phyloP scores from a whole-genome alignment of 1,284 basidiomycete species.

The Heterobasidion parviporum region DNA sequence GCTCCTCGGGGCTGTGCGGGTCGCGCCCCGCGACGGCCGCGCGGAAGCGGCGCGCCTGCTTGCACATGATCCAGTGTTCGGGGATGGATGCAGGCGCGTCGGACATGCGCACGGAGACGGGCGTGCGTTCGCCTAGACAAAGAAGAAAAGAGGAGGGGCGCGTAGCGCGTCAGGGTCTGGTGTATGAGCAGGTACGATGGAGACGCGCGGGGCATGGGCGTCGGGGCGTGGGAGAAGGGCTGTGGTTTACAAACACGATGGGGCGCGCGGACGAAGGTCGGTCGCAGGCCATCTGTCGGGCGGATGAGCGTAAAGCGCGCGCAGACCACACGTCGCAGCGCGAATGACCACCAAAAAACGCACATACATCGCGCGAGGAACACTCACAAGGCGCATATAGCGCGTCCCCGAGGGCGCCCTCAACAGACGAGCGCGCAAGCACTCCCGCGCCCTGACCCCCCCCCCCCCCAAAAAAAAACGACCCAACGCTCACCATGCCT shows the following conservation, averaged over 20 bases:
- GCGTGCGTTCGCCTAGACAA: constrained; percentile 58
- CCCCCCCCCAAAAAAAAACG: background rate
- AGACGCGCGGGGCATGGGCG: background rate
- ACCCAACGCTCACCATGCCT: constrained; percentile 53
- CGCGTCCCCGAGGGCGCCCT: background rate
- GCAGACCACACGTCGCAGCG: too few relatives aligned
- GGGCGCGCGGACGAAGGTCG: too few relatives aligned
- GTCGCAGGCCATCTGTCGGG: too few relatives aligned
- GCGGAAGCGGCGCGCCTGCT: constrained; percentile 43
- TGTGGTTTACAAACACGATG: too few relatives aligned
- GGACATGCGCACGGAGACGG: constrained; percentile 57
- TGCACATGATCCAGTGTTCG: constrained; percentile 64
- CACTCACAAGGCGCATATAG: too few relatives aligned
- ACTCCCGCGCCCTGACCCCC: background rate
- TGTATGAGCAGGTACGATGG: background rate
- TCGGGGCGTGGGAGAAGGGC: background rate
- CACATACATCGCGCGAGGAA: too few relatives aligned
- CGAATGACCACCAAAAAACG: too few relatives aligned
- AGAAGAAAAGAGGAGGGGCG: too few relatives aligned
- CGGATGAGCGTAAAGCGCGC: too few relatives aligned
- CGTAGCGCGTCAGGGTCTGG: background rate
- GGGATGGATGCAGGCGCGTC: constrained; percentile 58
- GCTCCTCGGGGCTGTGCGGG: background rate
- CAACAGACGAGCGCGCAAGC: background rate
- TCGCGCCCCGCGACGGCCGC: constrained; percentile 33